phyloP scores from a whole-genome alignment of 306 rosid species.

The Oemleria cerasiformis region DNA sequence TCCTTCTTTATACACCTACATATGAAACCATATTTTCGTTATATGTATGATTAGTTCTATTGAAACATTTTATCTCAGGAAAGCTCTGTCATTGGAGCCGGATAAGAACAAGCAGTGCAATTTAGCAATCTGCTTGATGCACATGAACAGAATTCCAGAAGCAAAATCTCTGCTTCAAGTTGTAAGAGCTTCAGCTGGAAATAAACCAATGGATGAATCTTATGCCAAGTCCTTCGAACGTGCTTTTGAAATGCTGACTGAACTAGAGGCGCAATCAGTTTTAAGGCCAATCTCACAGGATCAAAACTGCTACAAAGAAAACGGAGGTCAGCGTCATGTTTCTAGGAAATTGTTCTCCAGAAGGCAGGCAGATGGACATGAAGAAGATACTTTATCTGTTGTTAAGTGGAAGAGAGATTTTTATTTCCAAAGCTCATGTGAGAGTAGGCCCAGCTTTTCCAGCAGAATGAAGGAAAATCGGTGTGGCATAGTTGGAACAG shows the following conservation, averaged over 20 bases:
- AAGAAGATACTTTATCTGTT: constrained; percentile 2
- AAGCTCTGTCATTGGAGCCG: constrained; percentile 69
- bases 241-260: constrained; percentile 56
- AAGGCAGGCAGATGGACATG: constrained; percentile 14
- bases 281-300: constrained; percentile 12
- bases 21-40: not conserved
- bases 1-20: not conserved
- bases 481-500: constrained; percentile 27
- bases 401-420: constrained; percentile 29
- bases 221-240: constrained; percentile 76
- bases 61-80: constrained; percentile 37
- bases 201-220: constrained; percentile 70
- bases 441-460: constrained; percentile 23
- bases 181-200: constrained; percentile 57
- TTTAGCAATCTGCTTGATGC: constrained; percentile 85
- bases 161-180: constrained; percentile 76
- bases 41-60: not conserved
- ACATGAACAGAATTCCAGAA: constrained; percentile 60
- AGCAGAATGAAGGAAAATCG: constrained; percentile 30
- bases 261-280: constrained; percentile 30
- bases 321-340: constrained; percentile 5
- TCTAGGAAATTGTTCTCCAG: constrained; percentile 12
- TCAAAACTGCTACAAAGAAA: constrained; percentile 17
- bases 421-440: constrained; percentile 17
- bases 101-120: constrained; percentile 93